Conservation (phyloP, 192 early-diverging fungal species). For the Coemansia guatemalensis region DNA sequence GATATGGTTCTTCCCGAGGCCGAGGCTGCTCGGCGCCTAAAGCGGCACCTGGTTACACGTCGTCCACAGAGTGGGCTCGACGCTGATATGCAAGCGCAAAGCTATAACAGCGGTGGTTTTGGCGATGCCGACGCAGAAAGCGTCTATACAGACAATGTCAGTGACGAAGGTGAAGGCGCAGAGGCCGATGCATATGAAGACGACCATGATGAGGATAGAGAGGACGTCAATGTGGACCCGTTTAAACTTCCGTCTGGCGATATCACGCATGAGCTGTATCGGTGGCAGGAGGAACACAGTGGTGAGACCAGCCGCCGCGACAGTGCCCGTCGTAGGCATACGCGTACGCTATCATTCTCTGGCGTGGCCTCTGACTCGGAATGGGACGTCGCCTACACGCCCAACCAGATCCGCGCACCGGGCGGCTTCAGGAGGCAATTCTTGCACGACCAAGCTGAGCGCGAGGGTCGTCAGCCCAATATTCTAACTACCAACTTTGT, state of each 20-base stretch:
- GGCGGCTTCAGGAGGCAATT: constrained; percentile 91
- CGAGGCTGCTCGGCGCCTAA: constrained; percentile 65
- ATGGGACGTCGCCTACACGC: constrained; percentile 55
- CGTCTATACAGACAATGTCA: constrained; percentile 14
- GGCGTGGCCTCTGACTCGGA: constrained; percentile 56
- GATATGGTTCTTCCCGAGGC: constrained; percentile 35
- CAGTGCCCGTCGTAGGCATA: constrained; percentile 19
- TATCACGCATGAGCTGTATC: constrained; percentile 86
- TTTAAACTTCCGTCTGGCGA: constrained; percentile 70
- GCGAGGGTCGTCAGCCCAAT: constrained; percentile 61
- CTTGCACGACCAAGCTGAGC: constrained; percentile 67
- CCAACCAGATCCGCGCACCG: constrained; percentile 64
- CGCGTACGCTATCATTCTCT: constrained; percentile 42
- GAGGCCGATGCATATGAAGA: constrained; percentile 6
- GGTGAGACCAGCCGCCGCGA: constrained; percentile 2
- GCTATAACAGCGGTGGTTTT: constrained; percentile 32
- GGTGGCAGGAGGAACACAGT: constrained; percentile 71
- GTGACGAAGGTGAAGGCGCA: constrained; percentile 6
- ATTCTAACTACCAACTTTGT: constrained; percentile 89
- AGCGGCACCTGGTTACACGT: constrained; percentile 68
- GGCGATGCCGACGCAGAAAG: constrained; percentile 20
- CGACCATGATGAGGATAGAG: constrained; percentile 21
- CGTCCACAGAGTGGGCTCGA: constrained; percentile 35
- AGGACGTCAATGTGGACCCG: constrained; percentile 42
- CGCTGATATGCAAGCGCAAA: constrained; percentile 44